These are phyloP conservation scores for Taiozyma sp. DNA, from an alignment of 1,139 yeast species.

Conservation along the genomic window DNA sequence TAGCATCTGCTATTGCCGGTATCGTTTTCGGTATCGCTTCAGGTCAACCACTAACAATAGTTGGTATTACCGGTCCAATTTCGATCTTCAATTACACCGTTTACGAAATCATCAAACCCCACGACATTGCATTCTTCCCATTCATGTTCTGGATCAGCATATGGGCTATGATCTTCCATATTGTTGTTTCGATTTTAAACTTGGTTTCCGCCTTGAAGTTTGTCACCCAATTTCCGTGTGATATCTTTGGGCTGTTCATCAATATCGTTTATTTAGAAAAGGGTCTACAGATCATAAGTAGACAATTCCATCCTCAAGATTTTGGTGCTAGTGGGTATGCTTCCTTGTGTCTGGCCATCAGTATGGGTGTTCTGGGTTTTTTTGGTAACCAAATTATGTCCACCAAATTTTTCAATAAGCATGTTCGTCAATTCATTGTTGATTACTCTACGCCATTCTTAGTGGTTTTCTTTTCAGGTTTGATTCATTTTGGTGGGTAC, in stretches of 20 bases:
- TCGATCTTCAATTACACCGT: slow-evolving; percentile 90
- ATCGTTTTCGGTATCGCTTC: slow-evolving; percentile 78
- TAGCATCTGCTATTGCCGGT: slow-evolving; percentile 86
- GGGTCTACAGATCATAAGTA: slow-evolving; percentile 74
- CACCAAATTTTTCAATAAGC: slow-evolving; percentile 56
- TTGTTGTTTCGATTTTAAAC: slow-evolving; percentile 66
- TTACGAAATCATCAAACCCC: slow-evolving; percentile 66
- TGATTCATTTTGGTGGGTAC: slow-evolving; percentile 83
- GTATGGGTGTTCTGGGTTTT: slow-evolving; percentile 74
- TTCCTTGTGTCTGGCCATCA: slow-evolving; percentile 66
- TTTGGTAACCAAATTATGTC: slow-evolving; percentile 54
- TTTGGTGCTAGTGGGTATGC: slow-evolving; percentile 64
- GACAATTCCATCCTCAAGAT: slow-evolving; percentile 53
- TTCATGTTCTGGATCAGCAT: slow-evolving; percentile 96
- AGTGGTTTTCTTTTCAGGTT: slow-evolving; percentile 89
- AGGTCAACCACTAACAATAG: slow-evolving; percentile 92
- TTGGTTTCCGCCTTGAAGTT: slow-evolving; percentile 64
- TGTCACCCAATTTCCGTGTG: slow-evolving; percentile 84
- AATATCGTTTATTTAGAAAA: slow-evolving; percentile 88
- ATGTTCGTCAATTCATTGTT: slow-evolving; percentile 62
- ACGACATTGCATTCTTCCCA: slow-evolving; percentile 53
- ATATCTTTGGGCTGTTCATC: slow-evolving; percentile 89
- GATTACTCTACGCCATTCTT: slow-evolving; percentile 85
- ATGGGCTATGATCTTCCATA: slow-evolving; percentile 87
- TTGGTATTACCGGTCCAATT: slow-evolving; percentile 97